Base-by-base conservation (phyloP, 371 early-diverging fungal species). In the Funneliformis caledonium region DNA sequence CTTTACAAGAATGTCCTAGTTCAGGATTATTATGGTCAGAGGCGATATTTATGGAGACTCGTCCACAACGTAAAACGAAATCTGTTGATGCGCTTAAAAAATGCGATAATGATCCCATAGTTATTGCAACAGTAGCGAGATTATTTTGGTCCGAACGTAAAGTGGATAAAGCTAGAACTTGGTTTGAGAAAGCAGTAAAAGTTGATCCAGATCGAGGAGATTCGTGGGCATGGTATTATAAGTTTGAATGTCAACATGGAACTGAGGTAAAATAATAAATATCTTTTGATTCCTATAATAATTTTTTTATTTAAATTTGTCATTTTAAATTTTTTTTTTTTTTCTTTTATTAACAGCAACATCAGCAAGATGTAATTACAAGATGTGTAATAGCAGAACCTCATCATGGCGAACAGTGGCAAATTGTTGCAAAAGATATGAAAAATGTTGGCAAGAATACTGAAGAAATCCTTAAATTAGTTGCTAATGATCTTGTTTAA, bases 221-320 rank as follows among this genome's bases (percentile, higher is more conserved):
- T 84, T 90, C 94, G 1, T 98, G 96, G 96, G 98, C 96, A 10
- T 98, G 96, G 96, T 96, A 93, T 91, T 92, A 93, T 80, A 92
- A 93, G 77, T 97, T 98, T 87, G 98, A 98, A 86, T 74, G 86
- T 64, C 89, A 92, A 81, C 92, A 96, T 82, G 95, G 96, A 0
- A 90, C 87, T 14, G 88, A 88, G 78, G 87, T 88, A 80, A 43
- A 33, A 68, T 85, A 82, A 56, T 52, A 37, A 59, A 48, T 37
- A 37, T 37, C 37, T 37, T 45, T 33, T 16, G 19, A 43, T 1
- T 68, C 16, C 19, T 16, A 26, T 65, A 9, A 65, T 12, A 31
- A 2, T 37, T 37, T 3, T 2, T 37, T 37, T 37, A 37, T 37
- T 37, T 2, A 37, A 37, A 1, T 37, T 37, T 37, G 37, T 3